A percentile compares a stretch with the other conserved stretches of the same genome.
These are phyloP conservation scores for Xylariaceae sp. DNA, from an alignment of 2,329 filamentous ascomycete genomes.

Conservation along the genomic window DNA sequence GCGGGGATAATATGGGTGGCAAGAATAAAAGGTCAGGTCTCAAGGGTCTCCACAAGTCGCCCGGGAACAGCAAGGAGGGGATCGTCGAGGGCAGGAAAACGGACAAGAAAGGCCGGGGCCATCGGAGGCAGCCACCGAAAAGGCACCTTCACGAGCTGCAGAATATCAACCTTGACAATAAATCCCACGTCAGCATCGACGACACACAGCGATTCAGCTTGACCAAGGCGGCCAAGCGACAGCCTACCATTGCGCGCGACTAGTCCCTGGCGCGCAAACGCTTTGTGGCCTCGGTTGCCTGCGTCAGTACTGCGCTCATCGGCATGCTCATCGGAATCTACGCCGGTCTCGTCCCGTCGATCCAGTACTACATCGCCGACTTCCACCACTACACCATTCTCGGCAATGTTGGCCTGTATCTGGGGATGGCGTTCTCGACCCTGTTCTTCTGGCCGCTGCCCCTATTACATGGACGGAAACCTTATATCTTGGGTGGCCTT, in stretches of 20 bases:
- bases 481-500: slow-evolving; percentile 66
- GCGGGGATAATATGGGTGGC: too few species aligned
- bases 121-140: slow-evolving; percentile 4
- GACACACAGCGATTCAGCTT: slow-evolving; percentile 48
- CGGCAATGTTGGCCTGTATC: slow-evolving; percentile 68
- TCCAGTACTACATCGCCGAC: slow-evolving; percentile 72
- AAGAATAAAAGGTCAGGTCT: too few species aligned
- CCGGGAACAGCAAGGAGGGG: too few species aligned
- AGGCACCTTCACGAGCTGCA: slow-evolving; percentile 22
- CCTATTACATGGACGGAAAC: slow-evolving; percentile 69
- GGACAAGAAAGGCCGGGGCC: neutral
- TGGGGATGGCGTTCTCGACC: slow-evolving; percentile 64
- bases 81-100: too few species aligned
- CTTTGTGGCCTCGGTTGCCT: slow-evolving; percentile 62
- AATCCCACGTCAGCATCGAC: slow-evolving; percentile 49
- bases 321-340: slow-evolving; percentile 71
- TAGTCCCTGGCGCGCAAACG: slow-evolving; percentile 64
- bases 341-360: slow-evolving; percentile 70
- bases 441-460: slow-evolving; percentile 70
- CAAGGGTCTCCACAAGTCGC: too few species aligned
- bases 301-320: slow-evolving; percentile 65
- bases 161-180: slow-evolving; percentile 41
- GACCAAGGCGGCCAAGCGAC: slow-evolving; percentile 49
- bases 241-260: slow-evolving; percentile 65
- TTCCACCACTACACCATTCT: slow-evolving; percentile 61